Conservation (phyloP, 2,329 filamentous ascomycete species). For the Rhexocercosporidium sp. region DNA sequence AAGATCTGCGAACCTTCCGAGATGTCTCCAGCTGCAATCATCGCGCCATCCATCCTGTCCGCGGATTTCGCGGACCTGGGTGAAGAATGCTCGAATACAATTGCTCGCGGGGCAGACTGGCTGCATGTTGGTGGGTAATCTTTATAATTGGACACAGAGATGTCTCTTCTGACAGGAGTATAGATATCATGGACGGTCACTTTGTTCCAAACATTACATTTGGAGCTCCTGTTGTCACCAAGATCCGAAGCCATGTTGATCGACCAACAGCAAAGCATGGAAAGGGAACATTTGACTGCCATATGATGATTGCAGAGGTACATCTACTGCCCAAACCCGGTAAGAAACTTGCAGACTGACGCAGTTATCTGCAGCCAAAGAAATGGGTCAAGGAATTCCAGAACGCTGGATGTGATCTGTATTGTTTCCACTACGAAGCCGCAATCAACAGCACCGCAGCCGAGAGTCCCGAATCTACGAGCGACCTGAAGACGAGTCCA, state of each 20-base stretch:
- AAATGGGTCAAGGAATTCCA: constrained; percentile 98
- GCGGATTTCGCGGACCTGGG: constrained; percentile 93
- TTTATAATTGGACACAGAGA: neutral
- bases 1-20: constrained; percentile 14
- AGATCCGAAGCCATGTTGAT: constrained; percentile 86
- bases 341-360: constrained; percentile 4
- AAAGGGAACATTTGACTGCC: constrained; percentile 96
- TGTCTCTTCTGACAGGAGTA: constrained; percentile 41
- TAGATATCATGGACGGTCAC: constrained; percentile 98
- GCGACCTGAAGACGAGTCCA: constrained; percentile 77
- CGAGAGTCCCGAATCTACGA: constrained; percentile 73
- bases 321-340: neutral
- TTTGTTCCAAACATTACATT: constrained; percentile 99
- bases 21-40: constrained; percentile 92
- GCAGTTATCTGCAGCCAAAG: constrained; percentile 71
- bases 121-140: constrained; percentile 58
- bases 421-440: constrained; percentile 99
- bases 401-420: constrained; percentile 93
- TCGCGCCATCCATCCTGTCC: constrained; percentile 96
- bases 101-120: constrained; percentile 87
- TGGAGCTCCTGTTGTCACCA: constrained; percentile 91
- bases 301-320: constrained; percentile 99
- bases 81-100: constrained; percentile 84
- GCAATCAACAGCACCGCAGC: constrained; percentile 83
- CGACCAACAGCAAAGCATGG: constrained; percentile 71